Base-by-base conservation (phyloP, 2,329 filamentous ascomycete genomes). In the Davidsoniella virescens region DNA sequence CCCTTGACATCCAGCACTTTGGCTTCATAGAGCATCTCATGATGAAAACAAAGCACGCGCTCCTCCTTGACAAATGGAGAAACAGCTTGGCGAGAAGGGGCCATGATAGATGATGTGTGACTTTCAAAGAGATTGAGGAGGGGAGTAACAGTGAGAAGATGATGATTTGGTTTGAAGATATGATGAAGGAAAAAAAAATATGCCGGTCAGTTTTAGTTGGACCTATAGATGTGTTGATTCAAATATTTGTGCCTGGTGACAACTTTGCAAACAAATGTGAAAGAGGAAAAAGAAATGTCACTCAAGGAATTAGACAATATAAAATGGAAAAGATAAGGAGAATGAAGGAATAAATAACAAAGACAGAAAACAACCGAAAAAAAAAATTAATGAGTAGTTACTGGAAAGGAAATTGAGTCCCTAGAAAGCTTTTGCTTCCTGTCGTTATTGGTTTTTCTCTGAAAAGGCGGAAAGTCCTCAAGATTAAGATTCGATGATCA, bases 11-110 rank as follows among this genome's bases (percentile, higher is more conserved):
- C 88, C 56, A 94, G 77, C 48, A 98, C 82, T 68, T 96, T 96
- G 57, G 92, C 92, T 66, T 98, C 92, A 63, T 98, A 98, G 47
- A 98, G 78, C 67, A 96, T 80, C 61, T 96, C 88, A 67, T 90
- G 86, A 64, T 98, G 92, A 63, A 96, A 96, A 70, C 92, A 98
- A 29, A 96, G 78, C 37, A 94, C 87, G 62, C 84, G 87, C 70
- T 98, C 92, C 62, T 96, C 87, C 72, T 88, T 87, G 60, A 64
- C 67, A 61, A 70, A 74, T 45, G 71, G 70, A 49, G 72, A 67
- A 56, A 61, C 62, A 55, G 69, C 62, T 52, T 67, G 64, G 52
- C 66, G 65, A 49, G 67, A 57, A 48, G 67, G 67, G 56, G 67
- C 63, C 67, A 70, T 70, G 55, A 45, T 57, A 57, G 36, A 26